phyloP scores from a whole-genome alignment of 2,329 filamentous ascomycete species.

The Tolypocladium inflatum region DNA sequence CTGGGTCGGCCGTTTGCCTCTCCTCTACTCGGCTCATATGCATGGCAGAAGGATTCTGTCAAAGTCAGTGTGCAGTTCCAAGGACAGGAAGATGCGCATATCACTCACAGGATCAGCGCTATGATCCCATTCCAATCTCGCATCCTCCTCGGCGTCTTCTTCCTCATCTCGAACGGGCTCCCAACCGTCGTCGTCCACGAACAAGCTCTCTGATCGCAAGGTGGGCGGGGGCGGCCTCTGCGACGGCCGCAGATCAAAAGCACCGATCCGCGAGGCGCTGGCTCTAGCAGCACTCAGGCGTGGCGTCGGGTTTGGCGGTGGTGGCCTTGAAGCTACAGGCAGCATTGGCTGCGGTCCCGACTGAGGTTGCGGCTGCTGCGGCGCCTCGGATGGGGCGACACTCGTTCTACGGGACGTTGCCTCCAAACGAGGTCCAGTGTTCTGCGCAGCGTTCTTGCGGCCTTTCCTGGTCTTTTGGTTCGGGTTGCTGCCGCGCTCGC shows the following conservation, averaged over 20 bases:
- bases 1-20: constrained; percentile 8
- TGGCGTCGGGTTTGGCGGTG: constrained; percentile 20
- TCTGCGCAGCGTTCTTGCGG: constrained; percentile 26
- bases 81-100: background rate
- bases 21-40: constrained; percentile 31
- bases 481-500: constrained; percentile 46
- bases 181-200: constrained; percentile 71
- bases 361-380: constrained; percentile 10
- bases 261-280: constrained; percentile 22
- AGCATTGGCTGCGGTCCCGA: constrained; percentile 7
- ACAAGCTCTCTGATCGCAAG: constrained; percentile 57
- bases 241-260: constrained; percentile 40
- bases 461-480: constrained; percentile 38
- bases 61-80: constrained; percentile 16
- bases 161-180: constrained; percentile 54
- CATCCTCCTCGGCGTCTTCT: constrained; percentile 54
- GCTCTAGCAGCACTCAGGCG: constrained; percentile 22
- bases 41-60: constrained; percentile 32
- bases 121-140: constrained; percentile 66
- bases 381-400: constrained; percentile 24
- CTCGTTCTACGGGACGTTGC: constrained; percentile 36
- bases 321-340: constrained; percentile 15
- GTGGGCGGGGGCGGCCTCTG: constrained; percentile 46
- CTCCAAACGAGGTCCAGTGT: constrained; percentile 32
- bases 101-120: constrained; percentile 50